Conservation (phyloP, 768 basidiomycete species). For the Sporobolomyces pararoseus region DNA sequence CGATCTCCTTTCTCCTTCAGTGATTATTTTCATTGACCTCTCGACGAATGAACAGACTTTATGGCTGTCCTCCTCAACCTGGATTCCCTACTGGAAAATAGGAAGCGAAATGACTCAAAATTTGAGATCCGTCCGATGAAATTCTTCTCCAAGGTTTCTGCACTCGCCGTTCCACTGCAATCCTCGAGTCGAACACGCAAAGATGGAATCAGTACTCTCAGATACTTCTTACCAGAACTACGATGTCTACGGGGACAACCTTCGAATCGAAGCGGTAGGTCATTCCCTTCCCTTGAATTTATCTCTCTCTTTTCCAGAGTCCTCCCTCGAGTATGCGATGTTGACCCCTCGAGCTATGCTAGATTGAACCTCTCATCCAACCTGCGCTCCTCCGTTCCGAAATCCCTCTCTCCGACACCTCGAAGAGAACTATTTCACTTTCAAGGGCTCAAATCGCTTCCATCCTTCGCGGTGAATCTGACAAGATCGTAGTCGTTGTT, state of each 20-base stretch:
- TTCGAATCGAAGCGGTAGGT: conserved; percentile 33
- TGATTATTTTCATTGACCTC: too few species aligned
- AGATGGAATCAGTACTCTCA: conserved; percentile 14
- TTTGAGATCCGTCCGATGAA: neutral
- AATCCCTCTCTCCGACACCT: conserved; percentile 62
- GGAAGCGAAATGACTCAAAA: neutral
- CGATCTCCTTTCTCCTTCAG: too few species aligned
- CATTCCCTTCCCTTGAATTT: neutral
- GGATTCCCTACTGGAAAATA: too few species aligned
- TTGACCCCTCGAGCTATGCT: neutral
- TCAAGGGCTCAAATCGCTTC: conserved; percentile 74
- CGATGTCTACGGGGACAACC: conserved; percentile 40
- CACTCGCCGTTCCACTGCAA: too few species aligned
- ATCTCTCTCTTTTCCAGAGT: too few species aligned
- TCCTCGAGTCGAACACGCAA: neutral
- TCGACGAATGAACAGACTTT: too few species aligned
- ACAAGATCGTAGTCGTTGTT: conserved; percentile 81
- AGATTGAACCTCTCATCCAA: conserved; percentile 38
- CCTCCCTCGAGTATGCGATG: too few species aligned
- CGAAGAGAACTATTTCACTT: conserved; percentile 69
- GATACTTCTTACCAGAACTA: conserved; percentile 29
- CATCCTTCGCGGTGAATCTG: conserved; percentile 77
- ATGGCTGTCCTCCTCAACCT: too few species aligned
- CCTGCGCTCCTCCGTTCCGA: conserved; percentile 70
- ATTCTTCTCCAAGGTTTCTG: neutral